These are phyloP conservation scores for Clitopilus hobsonii DNA, from an alignment of 768 basidiomycete species.

Conservation along the genomic window DNA sequence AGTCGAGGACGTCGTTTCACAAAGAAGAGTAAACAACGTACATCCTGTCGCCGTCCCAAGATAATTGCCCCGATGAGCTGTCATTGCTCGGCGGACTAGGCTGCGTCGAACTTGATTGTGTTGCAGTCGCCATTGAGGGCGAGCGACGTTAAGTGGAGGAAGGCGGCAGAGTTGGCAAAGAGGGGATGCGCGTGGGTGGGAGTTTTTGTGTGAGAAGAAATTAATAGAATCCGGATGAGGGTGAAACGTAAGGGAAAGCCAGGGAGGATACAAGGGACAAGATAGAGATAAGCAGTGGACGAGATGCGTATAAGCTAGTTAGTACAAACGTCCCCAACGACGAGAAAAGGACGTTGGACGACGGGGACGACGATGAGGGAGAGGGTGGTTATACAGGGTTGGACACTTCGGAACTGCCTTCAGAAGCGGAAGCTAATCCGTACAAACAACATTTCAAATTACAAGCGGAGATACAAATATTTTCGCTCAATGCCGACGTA, in stretches of 20 bases:
- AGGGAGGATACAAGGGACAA: neutral
- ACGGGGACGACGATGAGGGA: constrained; percentile 13
- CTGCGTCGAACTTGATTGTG: constrained; percentile 19
- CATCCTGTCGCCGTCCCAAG: constrained; percentile 89
- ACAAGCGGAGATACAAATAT: constrained; percentile 26
- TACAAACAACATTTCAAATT: constrained; percentile 21
- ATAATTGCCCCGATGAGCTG: constrained; percentile 26
- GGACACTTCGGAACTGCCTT: constrained; percentile 14
- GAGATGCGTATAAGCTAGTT: neutral
- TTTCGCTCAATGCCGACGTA: constrained; percentile 56
- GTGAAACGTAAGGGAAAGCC: constrained; percentile 1
- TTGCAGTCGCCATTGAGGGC: constrained; percentile 22
- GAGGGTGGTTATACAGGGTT: constrained; percentile 5
- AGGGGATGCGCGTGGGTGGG: constrained; percentile 9
- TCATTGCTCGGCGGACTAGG: constrained; percentile 18
- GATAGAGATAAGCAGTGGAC: neutral
- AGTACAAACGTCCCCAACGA: constrained; percentile 1
- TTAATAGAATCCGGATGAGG: constrained; percentile 12
- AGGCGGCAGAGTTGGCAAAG: constrained; percentile 3
- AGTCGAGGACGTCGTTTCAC: neutral
- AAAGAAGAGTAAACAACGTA: constrained; percentile 29
- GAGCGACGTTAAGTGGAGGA: constrained; percentile 3
- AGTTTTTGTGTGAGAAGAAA: constrained; percentile 12
- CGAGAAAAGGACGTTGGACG: constrained; percentile 9
- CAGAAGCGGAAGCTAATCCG: constrained; percentile 9